A percentile compares a stretch with the other conserved stretches of the same genome.
Conservation (phyloP, 495 filamentous ascomycete genomes). For the Podospora australis region DNA sequence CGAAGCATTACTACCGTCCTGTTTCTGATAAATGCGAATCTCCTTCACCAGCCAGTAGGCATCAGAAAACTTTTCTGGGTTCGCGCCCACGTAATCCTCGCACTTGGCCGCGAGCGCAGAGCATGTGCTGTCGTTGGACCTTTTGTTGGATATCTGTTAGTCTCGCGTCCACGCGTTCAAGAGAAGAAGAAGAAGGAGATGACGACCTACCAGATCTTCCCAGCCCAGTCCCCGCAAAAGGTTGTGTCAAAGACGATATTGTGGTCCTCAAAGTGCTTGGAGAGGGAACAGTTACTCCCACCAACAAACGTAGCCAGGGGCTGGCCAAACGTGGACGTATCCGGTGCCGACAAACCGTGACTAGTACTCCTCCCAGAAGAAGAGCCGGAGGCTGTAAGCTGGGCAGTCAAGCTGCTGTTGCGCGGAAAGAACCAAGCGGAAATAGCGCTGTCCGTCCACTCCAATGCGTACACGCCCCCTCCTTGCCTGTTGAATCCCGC, state of each 20-base stretch:
- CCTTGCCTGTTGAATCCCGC: slow-evolving; percentile 63
- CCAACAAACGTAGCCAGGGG: slow-evolving; percentile 58
- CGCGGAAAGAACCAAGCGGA: slow-evolving; percentile 77
- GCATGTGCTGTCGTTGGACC: slow-evolving; percentile 36
- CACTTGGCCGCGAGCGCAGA: slow-evolving; percentile 45
- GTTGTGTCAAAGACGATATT: slow-evolving; percentile 74
- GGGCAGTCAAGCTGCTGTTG: slow-evolving; percentile 30
- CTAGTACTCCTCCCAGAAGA: too few relatives aligned
- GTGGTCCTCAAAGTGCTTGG: slow-evolving; percentile 60
- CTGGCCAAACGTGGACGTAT: slow-evolving; percentile 57
- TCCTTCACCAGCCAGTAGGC: slow-evolving; percentile 70
- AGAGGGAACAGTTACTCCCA: slow-evolving; percentile 53
- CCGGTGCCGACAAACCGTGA: slow-evolving; percentile 49
- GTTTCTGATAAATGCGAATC: slow-evolving; percentile 53
- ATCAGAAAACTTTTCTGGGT: slow-evolving; percentile 53
- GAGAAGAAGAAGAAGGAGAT: too few relatives aligned
- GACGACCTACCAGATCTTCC: slow-evolving; percentile 50
- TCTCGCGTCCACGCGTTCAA: too few relatives aligned
- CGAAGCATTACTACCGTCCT: slow-evolving; percentile 4
- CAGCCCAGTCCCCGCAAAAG: slow-evolving; percentile 90
- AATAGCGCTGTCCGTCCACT: slow-evolving; percentile 63
- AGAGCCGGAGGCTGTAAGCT: slow-evolving; percentile 32
- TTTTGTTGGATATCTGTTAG: too few relatives aligned
- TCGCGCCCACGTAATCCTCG: slow-evolving; percentile 56
- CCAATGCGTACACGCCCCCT: slow-evolving; percentile 73